phyloP scores from a whole-genome alignment of 2,329 filamentous ascomycete genomes.

The Clonostachys sp. region DNA sequence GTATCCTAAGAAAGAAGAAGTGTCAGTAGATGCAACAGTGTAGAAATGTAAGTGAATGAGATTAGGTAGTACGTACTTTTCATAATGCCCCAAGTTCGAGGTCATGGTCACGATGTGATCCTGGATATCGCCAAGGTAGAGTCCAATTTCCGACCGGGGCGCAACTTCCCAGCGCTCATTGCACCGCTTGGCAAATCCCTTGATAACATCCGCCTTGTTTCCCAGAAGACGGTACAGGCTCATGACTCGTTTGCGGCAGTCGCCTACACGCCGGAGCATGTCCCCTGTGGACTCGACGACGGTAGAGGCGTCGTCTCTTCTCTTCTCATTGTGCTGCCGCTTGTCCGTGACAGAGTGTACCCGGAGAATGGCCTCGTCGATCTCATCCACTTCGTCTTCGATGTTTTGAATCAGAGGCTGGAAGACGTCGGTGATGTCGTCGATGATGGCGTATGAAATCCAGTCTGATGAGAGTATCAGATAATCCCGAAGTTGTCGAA shows the following conservation, averaged over 20 bases:
- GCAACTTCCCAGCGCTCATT: constrained; percentile 98
- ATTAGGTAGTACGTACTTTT: constrained; percentile 62
- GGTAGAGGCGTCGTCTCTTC: constrained; percentile 36
- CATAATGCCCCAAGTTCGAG: constrained; percentile 89
- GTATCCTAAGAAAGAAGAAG: constrained; percentile 52
- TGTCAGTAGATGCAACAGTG: background rate
- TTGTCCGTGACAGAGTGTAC: constrained; percentile 62
- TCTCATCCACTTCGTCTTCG: constrained; percentile 94
- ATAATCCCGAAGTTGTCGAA: constrained; percentile 91
- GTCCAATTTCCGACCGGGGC: constrained; percentile 89
- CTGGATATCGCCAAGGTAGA: constrained; percentile 97
- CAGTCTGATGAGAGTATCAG: constrained; percentile 90
- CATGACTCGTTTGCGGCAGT: constrained; percentile 97
- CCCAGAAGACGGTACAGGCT: constrained; percentile 85
- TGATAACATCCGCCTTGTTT: constrained; percentile 98
- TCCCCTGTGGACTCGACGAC: constrained; percentile 55
- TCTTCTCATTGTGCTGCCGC: constrained; percentile 32
- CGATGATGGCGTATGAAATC: constrained; percentile 97
- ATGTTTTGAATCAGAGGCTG: constrained; percentile 88
- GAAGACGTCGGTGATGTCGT: constrained; percentile 97
- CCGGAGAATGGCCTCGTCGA: constrained; percentile 84
- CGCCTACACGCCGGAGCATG: constrained; percentile 89
- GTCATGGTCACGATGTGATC: constrained; percentile 99
- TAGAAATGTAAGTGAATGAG: background rate
- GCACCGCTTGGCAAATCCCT: constrained; percentile 96